Conservation (phyloP, 2,329 filamentous ascomycete genomes). For the Paracoccidioides brasiliensis region DNA sequence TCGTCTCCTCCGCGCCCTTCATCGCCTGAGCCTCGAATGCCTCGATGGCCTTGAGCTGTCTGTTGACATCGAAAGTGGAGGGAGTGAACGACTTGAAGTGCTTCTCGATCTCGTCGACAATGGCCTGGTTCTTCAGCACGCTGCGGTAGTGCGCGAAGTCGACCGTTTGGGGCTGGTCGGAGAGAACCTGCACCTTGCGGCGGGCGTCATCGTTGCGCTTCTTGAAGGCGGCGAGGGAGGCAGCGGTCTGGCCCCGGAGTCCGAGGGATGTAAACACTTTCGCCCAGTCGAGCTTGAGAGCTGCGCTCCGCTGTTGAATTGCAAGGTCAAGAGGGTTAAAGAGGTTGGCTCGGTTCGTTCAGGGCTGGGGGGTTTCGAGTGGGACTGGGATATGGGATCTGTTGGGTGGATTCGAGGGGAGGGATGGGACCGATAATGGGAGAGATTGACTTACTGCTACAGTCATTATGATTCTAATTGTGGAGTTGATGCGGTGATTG, state of each 20-base stretch:
- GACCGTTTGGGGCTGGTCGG: constrained; percentile 70
- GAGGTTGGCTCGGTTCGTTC: not conserved
- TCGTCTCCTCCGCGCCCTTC: constrained; percentile 93
- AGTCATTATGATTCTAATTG: constrained; percentile 30
- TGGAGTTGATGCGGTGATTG: constrained; percentile 11
- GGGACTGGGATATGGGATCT: constrained; percentile 1
- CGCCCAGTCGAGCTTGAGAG: constrained; percentile 98
- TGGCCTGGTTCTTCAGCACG: constrained; percentile 86
- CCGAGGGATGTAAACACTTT: constrained; percentile 89
- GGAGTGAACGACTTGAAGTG: constrained; percentile 88
- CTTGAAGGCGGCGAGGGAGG: constrained; percentile 92
- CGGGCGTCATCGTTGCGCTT: constrained; percentile 98
- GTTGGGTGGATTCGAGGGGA: constrained; percentile 10
- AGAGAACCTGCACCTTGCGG: constrained; percentile 76
- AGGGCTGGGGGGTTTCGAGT: not conserved
- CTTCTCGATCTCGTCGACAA: constrained; percentile 95
- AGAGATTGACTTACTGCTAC: constrained; percentile 20
- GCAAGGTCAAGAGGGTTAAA: no score
- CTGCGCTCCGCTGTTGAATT: constrained; percentile 69
- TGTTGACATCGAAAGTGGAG: constrained; percentile 75
- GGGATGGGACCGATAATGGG: not conserved
- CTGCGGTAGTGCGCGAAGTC: constrained; percentile 91
- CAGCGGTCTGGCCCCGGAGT: constrained; percentile 86
- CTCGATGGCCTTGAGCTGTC: constrained; percentile 97
- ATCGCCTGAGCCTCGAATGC: constrained; percentile 94